Percentiles rank a stretch among this genome's conserved stretches.
These are phyloP conservation scores for Tephrocybe sp. DNA, from an alignment of 768 basidiomycete species.

Conservation along the genomic window DNA sequence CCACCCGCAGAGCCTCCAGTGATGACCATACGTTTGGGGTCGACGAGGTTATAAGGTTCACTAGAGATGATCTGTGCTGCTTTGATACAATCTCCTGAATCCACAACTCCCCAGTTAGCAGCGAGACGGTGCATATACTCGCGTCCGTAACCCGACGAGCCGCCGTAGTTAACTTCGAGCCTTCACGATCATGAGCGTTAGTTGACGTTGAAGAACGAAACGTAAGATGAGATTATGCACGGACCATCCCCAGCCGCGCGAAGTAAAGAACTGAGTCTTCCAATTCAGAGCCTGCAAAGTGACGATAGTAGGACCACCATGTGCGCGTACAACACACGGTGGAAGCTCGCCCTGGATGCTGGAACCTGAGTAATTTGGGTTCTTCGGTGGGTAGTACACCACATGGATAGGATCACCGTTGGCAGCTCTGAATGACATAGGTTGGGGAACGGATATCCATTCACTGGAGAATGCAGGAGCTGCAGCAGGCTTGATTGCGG, in stretches of 20 bases:
- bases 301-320: slow-evolving; percentile 69
- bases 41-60: slow-evolving; percentile 51
- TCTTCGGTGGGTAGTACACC: slow-evolving; percentile 65
- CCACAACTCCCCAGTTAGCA: slow-evolving; percentile 71
- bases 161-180: slow-evolving; percentile 77
- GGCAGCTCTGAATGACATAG: slow-evolving; percentile 40
- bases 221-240: slow-evolving; percentile 3
- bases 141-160: slow-evolving; percentile 72
- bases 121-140: slow-evolving; percentile 61
- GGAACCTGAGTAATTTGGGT: slow-evolving; percentile 54
- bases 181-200: slow-evolving; percentile 31
- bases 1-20: slow-evolving; percentile 77
- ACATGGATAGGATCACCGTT: slow-evolving; percentile 48
- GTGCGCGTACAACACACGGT: slow-evolving; percentile 61
- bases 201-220: not conserved
- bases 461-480: slow-evolving; percentile 24
- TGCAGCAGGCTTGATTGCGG: slow-evolving; percentile 17
- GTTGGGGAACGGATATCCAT: slow-evolving; percentile 46
- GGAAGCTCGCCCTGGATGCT: slow-evolving; percentile 53
- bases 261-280: slow-evolving; percentile 64
- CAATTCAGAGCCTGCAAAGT: slow-evolving; percentile 47
- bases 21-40: slow-evolving; percentile 61
- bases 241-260: slow-evolving; percentile 72
- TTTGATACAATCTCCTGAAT: slow-evolving; percentile 64
- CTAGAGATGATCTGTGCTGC: slow-evolving; percentile 49